Evolutionary conservation across 768 basidiomycete genomes (phyloP), one percentile per base, ranked within the genome.

Genomic region (Kwoniella shandongensis): DNA sequence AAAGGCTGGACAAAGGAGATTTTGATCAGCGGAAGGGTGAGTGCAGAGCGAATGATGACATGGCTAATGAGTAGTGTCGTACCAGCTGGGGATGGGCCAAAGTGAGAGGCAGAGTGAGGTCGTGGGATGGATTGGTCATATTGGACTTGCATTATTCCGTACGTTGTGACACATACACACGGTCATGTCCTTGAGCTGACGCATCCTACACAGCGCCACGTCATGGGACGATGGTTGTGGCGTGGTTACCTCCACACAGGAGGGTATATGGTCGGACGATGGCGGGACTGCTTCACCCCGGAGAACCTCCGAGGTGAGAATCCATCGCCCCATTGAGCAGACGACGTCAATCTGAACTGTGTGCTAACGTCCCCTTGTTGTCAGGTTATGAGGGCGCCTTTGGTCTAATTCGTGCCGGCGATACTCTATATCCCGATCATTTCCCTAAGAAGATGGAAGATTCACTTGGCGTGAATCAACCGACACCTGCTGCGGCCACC

Each of bases 1-100:
- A 59, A 63, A 20, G 75, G 75, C 3, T 76, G 75, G 75, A 74
- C 75, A 7, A 74, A 74, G 57, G 75, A 76, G 66, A 74, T 76
- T 41, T 35, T 76, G 23, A 45, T 76, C 11, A 59, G 61, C 44
- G 75, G 70, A 15, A 52, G 52, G 36, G 62, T 64, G 41, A 64
- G 62, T 51, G 11, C 12, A 17, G 22, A 23, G 7, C 13, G 23
- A 32, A 29, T 22, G 17, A 26, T 10, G 22, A 23, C 8, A 12
- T 27, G 17, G 18, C 20, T 51, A 27, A 47, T 27, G 15, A 46
- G 12, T 45, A 62, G 51, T 64, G 65, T 15, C 45, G 62, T 17
- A 66, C 65, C 29, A 57, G 53, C 26, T 74, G 73, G 75, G 75
- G 75, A 4, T 65, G 61, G 59, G 63, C 61, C 5, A 59, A 54